Conservation (phyloP, 1,139 yeast genomes). For the Kurtzmaniella quercitrusa region DNA sequence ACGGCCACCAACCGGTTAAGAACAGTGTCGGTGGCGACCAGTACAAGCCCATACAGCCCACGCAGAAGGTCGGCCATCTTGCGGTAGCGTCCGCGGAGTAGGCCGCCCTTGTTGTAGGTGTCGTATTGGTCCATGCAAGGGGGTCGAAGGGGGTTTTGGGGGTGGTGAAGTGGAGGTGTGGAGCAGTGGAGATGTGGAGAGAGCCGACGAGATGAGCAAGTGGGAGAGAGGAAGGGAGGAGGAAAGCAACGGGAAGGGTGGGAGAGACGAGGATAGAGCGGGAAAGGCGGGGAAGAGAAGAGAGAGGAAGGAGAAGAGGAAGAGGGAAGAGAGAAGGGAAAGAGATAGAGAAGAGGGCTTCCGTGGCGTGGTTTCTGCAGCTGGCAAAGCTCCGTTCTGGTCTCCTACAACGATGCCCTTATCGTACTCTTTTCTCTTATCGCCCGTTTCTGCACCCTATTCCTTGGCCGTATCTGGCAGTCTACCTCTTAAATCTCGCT, state of each 20-base stretch:
- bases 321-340: too few species aligned
- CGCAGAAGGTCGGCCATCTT: conserved; percentile 79
- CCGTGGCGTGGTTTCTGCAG: too few species aligned
- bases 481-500: too few species aligned
- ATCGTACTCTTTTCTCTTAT: background rate
- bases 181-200: background rate
- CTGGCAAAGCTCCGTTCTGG: too few species aligned
- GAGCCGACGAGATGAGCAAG: background rate
- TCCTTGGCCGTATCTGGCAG: too few species aligned
- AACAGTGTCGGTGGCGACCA: conserved; percentile 71
- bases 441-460: background rate
- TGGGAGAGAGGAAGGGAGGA: background rate
- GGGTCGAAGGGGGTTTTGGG: too few species aligned
- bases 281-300: background rate
- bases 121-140: conserved; percentile 41
- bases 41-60: conserved; percentile 91
- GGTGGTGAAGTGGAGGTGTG: background rate
- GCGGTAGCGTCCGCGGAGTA: conserved; percentile 59
- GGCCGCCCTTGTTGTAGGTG: conserved; percentile 56
- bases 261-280: background rate
- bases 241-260: background rate
- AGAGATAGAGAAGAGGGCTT: too few species aligned
- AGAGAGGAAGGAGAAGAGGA: too few species aligned
- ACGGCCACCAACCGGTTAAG: conserved; percentile 65
- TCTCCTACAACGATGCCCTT: background rate